These are phyloP conservation scores for Mariannaea elegans DNA, from an alignment of 2,329 filamentous ascomycete species.

Conservation along the genomic window DNA sequence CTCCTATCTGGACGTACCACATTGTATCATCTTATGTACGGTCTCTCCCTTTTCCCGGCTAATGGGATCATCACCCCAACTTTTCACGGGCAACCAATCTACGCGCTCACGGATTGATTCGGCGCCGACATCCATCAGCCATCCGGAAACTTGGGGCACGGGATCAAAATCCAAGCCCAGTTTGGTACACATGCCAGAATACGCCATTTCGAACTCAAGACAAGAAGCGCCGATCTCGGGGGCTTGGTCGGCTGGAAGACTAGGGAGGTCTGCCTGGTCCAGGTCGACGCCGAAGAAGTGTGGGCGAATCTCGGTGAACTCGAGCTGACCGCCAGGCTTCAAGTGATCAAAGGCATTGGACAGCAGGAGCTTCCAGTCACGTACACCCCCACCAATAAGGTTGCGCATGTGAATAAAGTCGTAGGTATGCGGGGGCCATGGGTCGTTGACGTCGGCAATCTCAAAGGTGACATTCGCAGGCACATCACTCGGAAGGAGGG, in stretches of 20 bases:
- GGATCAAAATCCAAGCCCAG: conserved; percentile 53
- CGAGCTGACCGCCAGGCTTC: conserved; percentile 54
- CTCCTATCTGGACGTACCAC: conserved; percentile 41
- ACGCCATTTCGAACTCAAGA: conserved; percentile 47
- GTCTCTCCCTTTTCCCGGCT: conserved; percentile 48
- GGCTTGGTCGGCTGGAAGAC: conserved; percentile 20
- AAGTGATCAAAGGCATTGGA: conserved; percentile 50
- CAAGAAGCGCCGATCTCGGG: conserved; percentile 41
- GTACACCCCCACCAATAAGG: conserved; percentile 55
- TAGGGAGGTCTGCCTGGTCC: conserved; percentile 30
- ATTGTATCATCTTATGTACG: conserved; percentile 48
- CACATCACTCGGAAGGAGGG: conserved; percentile 53
- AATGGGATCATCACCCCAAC: conserved; percentile 52
- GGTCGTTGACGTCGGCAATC: conserved; percentile 65
- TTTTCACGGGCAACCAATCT: conserved; percentile 53
- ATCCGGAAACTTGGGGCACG: conserved; percentile 45
- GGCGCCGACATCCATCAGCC: conserved; percentile 50
- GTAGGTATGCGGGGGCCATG: conserved; percentile 47
- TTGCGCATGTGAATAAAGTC: conserved; percentile 57
- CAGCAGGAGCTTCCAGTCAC: conserved; percentile 50
- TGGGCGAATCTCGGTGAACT: conserved; percentile 54
- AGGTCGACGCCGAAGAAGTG: conserved; percentile 51
- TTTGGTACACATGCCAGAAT: conserved; percentile 38
- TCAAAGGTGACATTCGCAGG: conserved; percentile 68
- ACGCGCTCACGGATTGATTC: conserved; percentile 50